Conservation (phyloP, 805 yeast genomes). For the Candida loeiensis region DNA sequence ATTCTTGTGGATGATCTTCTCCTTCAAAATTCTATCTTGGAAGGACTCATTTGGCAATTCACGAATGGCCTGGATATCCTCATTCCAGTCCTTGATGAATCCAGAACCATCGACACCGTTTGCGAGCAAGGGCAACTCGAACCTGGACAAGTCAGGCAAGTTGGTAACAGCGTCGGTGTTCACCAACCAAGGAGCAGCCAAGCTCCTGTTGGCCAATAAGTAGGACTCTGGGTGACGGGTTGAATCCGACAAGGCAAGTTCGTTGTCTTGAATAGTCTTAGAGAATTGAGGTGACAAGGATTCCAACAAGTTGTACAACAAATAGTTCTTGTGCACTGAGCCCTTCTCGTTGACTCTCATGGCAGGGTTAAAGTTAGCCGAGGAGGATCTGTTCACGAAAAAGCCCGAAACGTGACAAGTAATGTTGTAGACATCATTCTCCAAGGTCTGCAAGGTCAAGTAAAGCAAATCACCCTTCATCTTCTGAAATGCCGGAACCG, state of each 20-base stretch:
- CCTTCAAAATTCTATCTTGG: conserved; percentile 70
- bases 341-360: conserved; percentile 40
- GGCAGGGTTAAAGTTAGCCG: conserved; percentile 66
- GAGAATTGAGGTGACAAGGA: conserved; percentile 63
- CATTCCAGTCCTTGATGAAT: conserved; percentile 76
- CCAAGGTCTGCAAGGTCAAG: conserved; percentile 70
- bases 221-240: conserved; percentile 51
- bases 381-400: conserved; percentile 67
- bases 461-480: conserved; percentile 77
- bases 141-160: conserved; percentile 55
- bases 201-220: conserved; percentile 57
- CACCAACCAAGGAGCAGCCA: conserved; percentile 80
- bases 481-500: conserved; percentile 64
- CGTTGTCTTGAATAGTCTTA: conserved; percentile 51
- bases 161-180: conserved; percentile 17
- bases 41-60: conserved; percentile 62
- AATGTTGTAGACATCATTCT: conserved; percentile 73
- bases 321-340: conserved; percentile 36
- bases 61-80: conserved; percentile 77
- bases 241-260: conserved; percentile 36
- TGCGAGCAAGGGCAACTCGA: conserved; percentile 51
- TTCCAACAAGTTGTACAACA: conserved; percentile 59
- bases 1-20: conserved; percentile 66
- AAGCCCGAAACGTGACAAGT: conserved; percentile 81
- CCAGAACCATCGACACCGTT: conserved; percentile 62